Evolutionary conservation across 1,284 basidiomycete genomes (phyloP).

Genomic region (Athelia sp.): DNA sequence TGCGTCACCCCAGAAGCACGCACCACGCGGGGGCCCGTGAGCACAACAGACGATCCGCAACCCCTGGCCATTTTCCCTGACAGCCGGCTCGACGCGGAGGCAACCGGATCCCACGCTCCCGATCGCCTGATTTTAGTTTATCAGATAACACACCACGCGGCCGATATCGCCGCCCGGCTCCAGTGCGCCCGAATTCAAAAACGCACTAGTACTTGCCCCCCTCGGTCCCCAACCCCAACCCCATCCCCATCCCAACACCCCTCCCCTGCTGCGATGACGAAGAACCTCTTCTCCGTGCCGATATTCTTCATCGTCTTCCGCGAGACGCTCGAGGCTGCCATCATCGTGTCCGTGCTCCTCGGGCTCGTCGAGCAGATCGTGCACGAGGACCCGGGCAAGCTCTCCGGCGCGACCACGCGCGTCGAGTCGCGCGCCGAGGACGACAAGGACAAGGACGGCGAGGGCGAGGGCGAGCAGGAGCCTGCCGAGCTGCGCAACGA

Average conservation of each 20-base stretch:
- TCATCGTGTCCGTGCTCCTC: constrained; percentile 86
- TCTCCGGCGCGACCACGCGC: neutral
- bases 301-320: constrained; percentile 90
- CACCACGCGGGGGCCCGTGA: too few relatives aligned
- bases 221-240: too few relatives aligned
- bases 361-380: constrained; percentile 81
- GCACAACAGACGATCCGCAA: too few relatives aligned
- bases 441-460: neutral
- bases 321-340: constrained; percentile 84
- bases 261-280: constrained; percentile 38
- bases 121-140: neutral
- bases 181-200: neutral
- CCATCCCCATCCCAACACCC: constrained; percentile 8
- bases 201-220: neutral
- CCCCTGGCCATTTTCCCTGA: too few relatives aligned
- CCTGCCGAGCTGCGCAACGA: neutral
- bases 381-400: constrained; percentile 30
- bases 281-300: constrained; percentile 70
- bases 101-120: too few relatives aligned
- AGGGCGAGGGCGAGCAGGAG: neutral
- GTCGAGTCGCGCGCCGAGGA: neutral
- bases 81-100: too few relatives aligned
- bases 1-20: too few relatives aligned
- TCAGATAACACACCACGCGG: constrained; percentile 2
- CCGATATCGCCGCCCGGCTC: neutral